Conservation (phyloP, 2,329 filamentous ascomycete genomes). For the Hortaea werneckii region DNA sequence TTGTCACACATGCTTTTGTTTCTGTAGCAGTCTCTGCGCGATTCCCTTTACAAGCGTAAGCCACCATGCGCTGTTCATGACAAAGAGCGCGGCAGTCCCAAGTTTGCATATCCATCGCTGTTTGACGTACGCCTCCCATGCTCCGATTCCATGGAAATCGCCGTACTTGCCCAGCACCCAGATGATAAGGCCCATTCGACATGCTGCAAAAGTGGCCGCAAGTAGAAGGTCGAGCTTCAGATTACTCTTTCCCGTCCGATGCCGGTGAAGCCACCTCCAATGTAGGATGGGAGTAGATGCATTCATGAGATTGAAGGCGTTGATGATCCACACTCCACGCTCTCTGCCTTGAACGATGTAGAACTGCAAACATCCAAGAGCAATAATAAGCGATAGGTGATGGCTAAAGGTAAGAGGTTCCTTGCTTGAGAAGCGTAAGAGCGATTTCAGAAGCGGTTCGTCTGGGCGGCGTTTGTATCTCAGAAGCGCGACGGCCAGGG, state of each 20-base stretch:
- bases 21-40: background rate
- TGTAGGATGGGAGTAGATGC: constrained; percentile 10
- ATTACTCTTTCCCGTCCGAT: background rate
- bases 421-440: background rate
- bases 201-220: constrained; percentile 9
- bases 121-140: constrained; percentile 9
- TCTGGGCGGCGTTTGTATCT: constrained; percentile 7
- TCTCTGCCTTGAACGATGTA: constrained; percentile 13
- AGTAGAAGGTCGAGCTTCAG: background rate
- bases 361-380: constrained; percentile 9
- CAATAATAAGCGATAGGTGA: constrained; percentile 5
- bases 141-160: constrained; percentile 8
- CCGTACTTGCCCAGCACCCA: constrained; percentile 12
- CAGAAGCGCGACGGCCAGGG: constrained; percentile 1
- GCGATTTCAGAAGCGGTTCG: background rate
- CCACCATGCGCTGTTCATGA: constrained; percentile 5
- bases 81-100: constrained; percentile 12
- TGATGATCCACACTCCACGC: constrained; percentile 14
- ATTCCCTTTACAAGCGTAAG: background rate
- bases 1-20: too few relatives aligned
- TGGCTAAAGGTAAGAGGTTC: background rate
- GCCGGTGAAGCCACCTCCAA: background rate
- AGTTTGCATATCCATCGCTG: constrained; percentile 11
- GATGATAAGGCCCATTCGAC: constrained; percentile 8
- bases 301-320: constrained; percentile 16